Conservation (phyloP, 2,329 filamentous ascomycete species). For the Rutstroemia sp. region DNA sequence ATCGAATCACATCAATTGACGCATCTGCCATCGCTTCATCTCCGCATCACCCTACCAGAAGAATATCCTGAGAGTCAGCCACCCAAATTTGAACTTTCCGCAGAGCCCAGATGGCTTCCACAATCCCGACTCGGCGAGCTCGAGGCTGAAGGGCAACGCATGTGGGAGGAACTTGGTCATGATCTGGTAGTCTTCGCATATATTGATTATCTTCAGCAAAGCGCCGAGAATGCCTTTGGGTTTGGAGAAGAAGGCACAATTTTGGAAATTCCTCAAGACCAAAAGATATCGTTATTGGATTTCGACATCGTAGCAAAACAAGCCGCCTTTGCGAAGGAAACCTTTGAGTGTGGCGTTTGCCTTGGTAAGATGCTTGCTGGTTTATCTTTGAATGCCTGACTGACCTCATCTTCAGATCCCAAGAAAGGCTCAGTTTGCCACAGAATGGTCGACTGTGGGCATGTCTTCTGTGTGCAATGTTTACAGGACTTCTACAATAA, state of each 20-base stretch:
- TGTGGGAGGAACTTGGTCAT: conserved; percentile 57
- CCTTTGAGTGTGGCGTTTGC: conserved; percentile 83
- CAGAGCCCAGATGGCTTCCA: conserved; percentile 51
- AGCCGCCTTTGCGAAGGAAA: conserved; percentile 71
- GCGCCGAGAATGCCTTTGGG: conserved; percentile 53
- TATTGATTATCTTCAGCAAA: conserved; percentile 55
- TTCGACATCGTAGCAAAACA: conserved; percentile 70
- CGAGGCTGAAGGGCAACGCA: conserved; percentile 39
- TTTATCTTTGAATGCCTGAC: conserved; percentile 6
- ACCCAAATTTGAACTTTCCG: conserved; percentile 44
- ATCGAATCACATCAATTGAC: conserved; percentile 25
- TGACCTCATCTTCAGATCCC: conserved; percentile 49
- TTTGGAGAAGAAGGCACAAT: conserved; percentile 41
- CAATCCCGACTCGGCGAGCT: conserved; percentile 40
- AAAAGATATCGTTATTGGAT: conserved; percentile 67
- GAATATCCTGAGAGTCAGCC: conserved; percentile 49
- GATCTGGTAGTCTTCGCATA: conserved; percentile 54
- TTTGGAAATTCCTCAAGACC: conserved; percentile 45
- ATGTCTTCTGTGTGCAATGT: conserved; percentile 88
- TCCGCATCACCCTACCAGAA: conserved; percentile 47
- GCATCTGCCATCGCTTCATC: conserved; percentile 50
- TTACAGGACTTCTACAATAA: conserved; percentile 84
- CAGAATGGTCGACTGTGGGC: conserved; percentile 71
- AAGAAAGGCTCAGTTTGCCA: conserved; percentile 83
- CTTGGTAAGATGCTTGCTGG: conserved; percentile 42